Percentiles rank a stretch among this genome's conserved stretches.
These are phyloP conservation scores for Bocquillonia castaneifolia DNA, from an alignment of 441 rosid genomes.

Conservation along the genomic window DNA sequence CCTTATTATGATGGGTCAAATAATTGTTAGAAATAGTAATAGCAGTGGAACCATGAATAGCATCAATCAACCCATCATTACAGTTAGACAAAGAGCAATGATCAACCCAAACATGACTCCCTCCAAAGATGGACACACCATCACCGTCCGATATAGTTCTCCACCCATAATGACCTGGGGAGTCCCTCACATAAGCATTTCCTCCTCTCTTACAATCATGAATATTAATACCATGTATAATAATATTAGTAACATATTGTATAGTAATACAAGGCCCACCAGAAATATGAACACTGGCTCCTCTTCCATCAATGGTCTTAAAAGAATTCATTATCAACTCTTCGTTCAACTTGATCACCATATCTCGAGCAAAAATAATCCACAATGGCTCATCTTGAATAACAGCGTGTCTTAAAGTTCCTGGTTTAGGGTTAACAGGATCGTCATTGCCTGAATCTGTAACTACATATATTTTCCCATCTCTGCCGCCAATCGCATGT, in stretches of 20 bases:
- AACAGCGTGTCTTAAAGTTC: constrained; percentile 71
- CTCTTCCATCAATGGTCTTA: constrained; percentile 85
- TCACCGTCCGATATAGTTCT: constrained; percentile 85
- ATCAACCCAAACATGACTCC: constrained; percentile 87
- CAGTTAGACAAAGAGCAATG: constrained; percentile 79
- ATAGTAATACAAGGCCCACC: constrained; percentile 91
- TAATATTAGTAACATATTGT: constrained; percentile 82
- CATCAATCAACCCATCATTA: constrained; percentile 74
- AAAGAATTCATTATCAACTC: constrained; percentile 84
- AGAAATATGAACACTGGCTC: constrained; percentile 78
- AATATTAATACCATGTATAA: constrained; percentile 73
- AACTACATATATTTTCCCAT: constrained; percentile 70
- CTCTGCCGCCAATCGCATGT: constrained; percentile 74
- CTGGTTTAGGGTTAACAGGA: constrained; percentile 68
- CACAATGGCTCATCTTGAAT: constrained; percentile 75
- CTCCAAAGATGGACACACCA: constrained; percentile 80
- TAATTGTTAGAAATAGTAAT: constrained; percentile 85
- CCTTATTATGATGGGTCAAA: constrained; percentile 84
- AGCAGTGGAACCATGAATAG: constrained; percentile 73
- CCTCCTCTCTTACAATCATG: constrained; percentile 91
- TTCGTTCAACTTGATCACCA: constrained; percentile 73
- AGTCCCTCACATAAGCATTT: constrained; percentile 65
- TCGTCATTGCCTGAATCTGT: constrained; percentile 58
- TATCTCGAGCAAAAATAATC: constrained; percentile 75
- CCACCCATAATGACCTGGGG: constrained; percentile 68